Evolutionary conservation across 2,329 filamentous ascomycete genomes (phyloP), one percentile per base, ranked within the genome.

Genomic region (Tolypocladium capitatum): DNA sequence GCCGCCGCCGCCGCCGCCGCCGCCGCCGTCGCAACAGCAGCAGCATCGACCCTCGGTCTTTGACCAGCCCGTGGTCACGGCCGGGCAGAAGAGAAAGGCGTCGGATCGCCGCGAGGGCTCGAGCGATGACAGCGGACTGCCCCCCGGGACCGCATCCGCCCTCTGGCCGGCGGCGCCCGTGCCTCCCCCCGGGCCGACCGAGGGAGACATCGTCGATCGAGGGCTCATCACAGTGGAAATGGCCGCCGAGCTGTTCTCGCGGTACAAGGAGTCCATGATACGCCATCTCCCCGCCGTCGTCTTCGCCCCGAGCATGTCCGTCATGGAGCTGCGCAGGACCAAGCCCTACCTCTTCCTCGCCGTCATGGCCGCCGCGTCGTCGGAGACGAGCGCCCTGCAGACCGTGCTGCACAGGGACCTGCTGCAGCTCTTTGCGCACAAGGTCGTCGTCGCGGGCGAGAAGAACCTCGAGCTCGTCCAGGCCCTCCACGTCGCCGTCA

Each of bases 401-500:
- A 70, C 75, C 10, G 68, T 70, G 27, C 67, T 94, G 14, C 75
- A 82, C 10, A 76, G 75, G 51, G 81, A 92, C 56, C 67, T 88
- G 48, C 84, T 88, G 68, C 78, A 81, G 51, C 70, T 80, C 11
- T 76, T 92, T 47, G 86, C 85, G 3, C 83, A 92, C 41, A 80
- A 80, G 53, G 75, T 91, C 36, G 76, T 92, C 55, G 70, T 88
- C 30, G 76, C 78, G 7, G 87, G 86, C 13, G 81, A 88, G 56
- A 94, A 94, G 69, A 86, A 78, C 33, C 66, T 95, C 18, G 89
- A 94, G 63, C 70, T 94, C 7, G 79, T 94, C 9, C 89, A 95
- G 65, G 78, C 86, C 2, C 68, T 94, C 36, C 75, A 86, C 49
- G 70, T 94, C 4, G 73, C 80, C 7, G 80, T 83, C n/a, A 76